A percentile compares a stretch with the other conserved stretches of the same genome.
phyloP scores from a whole-genome alignment of 2,329 filamentous ascomycete species.

The Fusarium duplospermum region DNA sequence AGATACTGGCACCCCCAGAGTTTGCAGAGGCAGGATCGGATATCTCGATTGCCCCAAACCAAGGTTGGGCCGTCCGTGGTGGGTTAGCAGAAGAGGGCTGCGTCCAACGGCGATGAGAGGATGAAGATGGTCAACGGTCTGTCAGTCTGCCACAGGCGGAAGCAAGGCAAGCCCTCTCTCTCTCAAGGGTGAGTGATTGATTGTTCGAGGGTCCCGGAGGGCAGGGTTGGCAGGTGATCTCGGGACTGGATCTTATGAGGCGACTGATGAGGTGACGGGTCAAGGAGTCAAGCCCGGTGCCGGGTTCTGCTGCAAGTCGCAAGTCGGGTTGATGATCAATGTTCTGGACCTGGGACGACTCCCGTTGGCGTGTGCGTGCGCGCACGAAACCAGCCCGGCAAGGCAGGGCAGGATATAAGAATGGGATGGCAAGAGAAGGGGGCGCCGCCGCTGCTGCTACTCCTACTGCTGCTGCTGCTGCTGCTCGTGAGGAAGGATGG shows the following conservation, averaged over 20 bases:
- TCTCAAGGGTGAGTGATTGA: constrained; percentile 18
- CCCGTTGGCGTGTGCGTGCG: constrained; percentile 32
- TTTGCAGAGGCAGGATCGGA: constrained; percentile 30
- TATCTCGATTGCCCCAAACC: constrained; percentile 42
- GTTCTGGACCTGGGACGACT: constrained; percentile 41
- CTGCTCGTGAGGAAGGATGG: constrained; percentile 1
- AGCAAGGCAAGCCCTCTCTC: constrained; percentile 17
- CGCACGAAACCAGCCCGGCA: constrained; percentile 23
- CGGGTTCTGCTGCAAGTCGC: constrained; percentile 37
- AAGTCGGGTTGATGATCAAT: constrained; percentile 33
- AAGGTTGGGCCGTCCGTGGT: constrained; percentile 23
- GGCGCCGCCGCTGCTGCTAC: neutral
- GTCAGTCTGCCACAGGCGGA: constrained; percentile 26
- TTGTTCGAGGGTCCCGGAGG: constrained; percentile 24
- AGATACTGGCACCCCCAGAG: constrained; percentile 32
- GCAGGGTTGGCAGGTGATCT: constrained; percentile 39
- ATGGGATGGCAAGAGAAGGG: constrained; percentile 22
- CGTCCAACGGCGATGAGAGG: constrained; percentile 34
- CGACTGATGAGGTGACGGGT: constrained; percentile 41
- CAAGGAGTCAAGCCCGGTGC: constrained; percentile 23
- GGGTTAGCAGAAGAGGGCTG: constrained; percentile 20
- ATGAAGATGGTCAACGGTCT: constrained; percentile 25
- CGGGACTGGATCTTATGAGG: constrained; percentile 38
- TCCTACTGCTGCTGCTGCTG: neutral
- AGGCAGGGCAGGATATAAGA: constrained; percentile 18